phyloP scores from a whole-genome alignment of 257 asterid species.

The Ophiorrhiza pumila region DNA sequence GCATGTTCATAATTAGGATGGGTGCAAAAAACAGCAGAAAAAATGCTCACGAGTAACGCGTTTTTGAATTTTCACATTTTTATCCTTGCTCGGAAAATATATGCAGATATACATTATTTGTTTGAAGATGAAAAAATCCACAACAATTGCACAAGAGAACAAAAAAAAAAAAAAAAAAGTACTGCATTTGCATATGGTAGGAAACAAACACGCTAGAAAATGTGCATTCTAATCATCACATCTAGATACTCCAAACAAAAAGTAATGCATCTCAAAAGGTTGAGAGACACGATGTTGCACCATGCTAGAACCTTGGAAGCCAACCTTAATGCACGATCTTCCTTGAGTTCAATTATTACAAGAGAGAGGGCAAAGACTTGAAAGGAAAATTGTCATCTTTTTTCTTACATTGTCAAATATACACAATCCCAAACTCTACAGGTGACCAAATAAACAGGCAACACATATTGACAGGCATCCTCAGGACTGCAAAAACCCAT shows the following conservation, averaged over 20 bases:
- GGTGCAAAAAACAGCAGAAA: background rate
- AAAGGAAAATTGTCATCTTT: background rate
- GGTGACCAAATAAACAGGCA: constrained; percentile 79
- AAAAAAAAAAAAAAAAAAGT: background rate
- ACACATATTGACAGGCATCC: constrained; percentile 33
- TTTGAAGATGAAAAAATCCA: background rate
- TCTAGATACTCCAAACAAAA: background rate
- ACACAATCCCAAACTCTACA: constrained; percentile 98
- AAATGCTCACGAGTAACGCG: too few relatives aligned
- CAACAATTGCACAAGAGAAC: background rate
- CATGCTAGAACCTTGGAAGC: background rate
- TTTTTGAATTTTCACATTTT: too few relatives aligned
- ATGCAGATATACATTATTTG: background rate
- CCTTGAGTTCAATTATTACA: background rate
- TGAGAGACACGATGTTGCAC: background rate
- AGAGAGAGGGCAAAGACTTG: background rate
- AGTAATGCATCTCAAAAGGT: background rate
- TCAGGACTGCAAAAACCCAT: constrained; percentile 20
- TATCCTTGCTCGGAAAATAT: constrained; percentile 8
- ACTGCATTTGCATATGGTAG: background rate
- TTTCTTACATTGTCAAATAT: constrained; percentile 70
- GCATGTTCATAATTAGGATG: too few relatives aligned
- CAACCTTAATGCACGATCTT: too few relatives aligned
- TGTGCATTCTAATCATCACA: background rate
- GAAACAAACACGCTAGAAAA: background rate